Evolutionary conservation across 371 early-diverging fungal species (phyloP).

Genomic region (Mortierella sp.): DNA sequence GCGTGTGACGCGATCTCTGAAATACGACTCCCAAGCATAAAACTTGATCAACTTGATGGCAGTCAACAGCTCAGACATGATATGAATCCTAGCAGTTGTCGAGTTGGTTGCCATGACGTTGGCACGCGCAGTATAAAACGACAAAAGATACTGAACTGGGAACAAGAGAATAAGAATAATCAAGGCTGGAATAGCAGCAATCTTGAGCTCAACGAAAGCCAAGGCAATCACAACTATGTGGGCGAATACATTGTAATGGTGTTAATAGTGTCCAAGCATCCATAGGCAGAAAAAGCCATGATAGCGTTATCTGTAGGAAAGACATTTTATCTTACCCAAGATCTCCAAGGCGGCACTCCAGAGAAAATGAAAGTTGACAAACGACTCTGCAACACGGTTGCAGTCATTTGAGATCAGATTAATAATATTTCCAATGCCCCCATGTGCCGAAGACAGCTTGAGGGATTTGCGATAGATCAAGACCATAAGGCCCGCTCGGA

Average conservation of each 20-base stretch:
- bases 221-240: slow-evolving; percentile 59
- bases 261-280: not conserved
- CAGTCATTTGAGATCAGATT: slow-evolving; percentile 70
- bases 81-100: slow-evolving; percentile 72
- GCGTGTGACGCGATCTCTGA: slow-evolving; percentile 57
- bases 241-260: not conserved
- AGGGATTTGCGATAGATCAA: slow-evolving; percentile 78
- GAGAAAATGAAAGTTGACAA: slow-evolving; percentile 74
- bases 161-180: slow-evolving; percentile 68
- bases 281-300: too few species aligned
- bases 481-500: slow-evolving; percentile 75
- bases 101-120: slow-evolving; percentile 63
- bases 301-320: not conserved
- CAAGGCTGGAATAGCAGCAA: slow-evolving; percentile 68
- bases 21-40: slow-evolving; percentile 78
- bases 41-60: slow-evolving; percentile 84
- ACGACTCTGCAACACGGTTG: slow-evolving; percentile 74
- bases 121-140: slow-evolving; percentile 40
- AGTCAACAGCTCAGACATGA: slow-evolving; percentile 79
- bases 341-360: slow-evolving; percentile 69
- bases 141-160: slow-evolving; percentile 72
- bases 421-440: slow-evolving; percentile 74
- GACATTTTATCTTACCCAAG: slow-evolving; percentile 42
- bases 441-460: slow-evolving; percentile 66
- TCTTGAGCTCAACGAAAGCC: slow-evolving; percentile 63